Evolutionary conservation across 2,329 filamentous ascomycete genomes (phyloP).

Genomic region (Hymenoscyphus occultus): DNA sequence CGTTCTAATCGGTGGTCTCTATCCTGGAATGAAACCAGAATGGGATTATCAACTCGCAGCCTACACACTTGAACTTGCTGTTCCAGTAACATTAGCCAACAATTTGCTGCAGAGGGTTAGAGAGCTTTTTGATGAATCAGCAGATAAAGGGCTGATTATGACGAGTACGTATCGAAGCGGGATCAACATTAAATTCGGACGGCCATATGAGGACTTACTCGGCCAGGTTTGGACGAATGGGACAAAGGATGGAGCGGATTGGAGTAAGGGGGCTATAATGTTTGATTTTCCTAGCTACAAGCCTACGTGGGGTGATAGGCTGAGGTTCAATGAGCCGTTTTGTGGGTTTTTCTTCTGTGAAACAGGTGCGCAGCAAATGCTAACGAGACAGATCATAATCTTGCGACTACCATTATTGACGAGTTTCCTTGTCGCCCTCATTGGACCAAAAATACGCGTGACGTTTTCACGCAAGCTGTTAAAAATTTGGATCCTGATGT

Average conservation of each 20-base stretch:
- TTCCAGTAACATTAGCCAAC: conserved; percentile 23
- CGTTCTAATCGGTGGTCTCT: conserved; percentile 23
- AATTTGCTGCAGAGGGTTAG: conserved; percentile 19
- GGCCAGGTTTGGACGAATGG: conserved; percentile 18
- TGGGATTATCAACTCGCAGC: conserved; percentile 22
- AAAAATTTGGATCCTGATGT: conserved; percentile 21
- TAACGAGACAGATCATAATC: conserved; percentile 21
- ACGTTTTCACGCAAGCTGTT: conserved; percentile 19
- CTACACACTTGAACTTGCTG: conserved; percentile 22
- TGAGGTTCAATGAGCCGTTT: conserved; percentile 24
- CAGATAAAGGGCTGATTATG: conserved; percentile 20
- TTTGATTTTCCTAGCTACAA: conserved; percentile 23
- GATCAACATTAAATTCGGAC: conserved; percentile 25
- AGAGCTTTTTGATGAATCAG: conserved; percentile 17
- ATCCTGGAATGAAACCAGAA: conserved; percentile 18
- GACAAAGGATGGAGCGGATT: conserved; percentile 16
- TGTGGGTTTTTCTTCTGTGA: conserved; percentile 15
- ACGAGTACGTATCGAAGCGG: conserved; percentile 23
- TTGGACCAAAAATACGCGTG: conserved; percentile 25
- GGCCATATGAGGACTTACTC: conserved; percentile 22
- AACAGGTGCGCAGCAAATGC: neutral
- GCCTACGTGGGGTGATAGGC: conserved; percentile 20
- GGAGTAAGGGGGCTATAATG: conserved; percentile 24
- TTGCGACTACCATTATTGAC: conserved; percentile 18
- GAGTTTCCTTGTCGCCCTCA: conserved; percentile 25